phyloP scores from a whole-genome alignment of 1,284 basidiomycete genomes.

The Ceratobasidium sp. region DNA sequence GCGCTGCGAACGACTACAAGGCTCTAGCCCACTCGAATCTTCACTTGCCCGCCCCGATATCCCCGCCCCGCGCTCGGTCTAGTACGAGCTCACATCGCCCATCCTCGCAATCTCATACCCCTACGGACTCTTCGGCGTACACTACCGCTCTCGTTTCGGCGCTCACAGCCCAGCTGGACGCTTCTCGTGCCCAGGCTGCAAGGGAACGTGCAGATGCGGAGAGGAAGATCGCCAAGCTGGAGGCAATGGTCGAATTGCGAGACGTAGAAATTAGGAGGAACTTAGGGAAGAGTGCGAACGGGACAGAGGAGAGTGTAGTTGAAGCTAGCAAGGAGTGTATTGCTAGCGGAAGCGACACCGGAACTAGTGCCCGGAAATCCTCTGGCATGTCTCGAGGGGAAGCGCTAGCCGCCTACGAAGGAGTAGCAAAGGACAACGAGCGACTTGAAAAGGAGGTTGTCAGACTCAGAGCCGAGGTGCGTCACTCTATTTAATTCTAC shows the following conservation, averaged over 20 bases:
- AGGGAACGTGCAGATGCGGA: constrained; percentile 29
- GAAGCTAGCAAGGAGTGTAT: neutral
- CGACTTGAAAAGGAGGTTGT: constrained; percentile 33
- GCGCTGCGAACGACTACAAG: constrained; percentile 42
- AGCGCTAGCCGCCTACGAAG: constrained; percentile 26
- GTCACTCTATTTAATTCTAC: neutral
- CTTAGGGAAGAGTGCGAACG: constrained; percentile 19
- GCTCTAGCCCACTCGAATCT: constrained; percentile 38
- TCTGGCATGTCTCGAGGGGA: constrained; percentile 37
- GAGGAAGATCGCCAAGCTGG: constrained; percentile 21
- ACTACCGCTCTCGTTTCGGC: constrained; percentile 33
- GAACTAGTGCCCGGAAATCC: neutral
- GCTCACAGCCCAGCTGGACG: constrained; percentile 28
- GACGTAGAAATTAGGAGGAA: constrained; percentile 34
- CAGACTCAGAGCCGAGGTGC: constrained; percentile 24
- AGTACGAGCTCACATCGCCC: neutral
- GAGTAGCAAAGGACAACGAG: constrained; percentile 29
- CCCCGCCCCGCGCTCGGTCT: constrained; percentile 25
- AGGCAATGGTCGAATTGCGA: constrained; percentile 38
- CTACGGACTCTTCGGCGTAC: constrained; percentile 25
- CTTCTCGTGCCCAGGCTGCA: constrained; percentile 20
- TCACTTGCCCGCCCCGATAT: constrained; percentile 28
- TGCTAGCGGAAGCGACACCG: constrained; percentile 8
- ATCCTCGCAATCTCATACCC: neutral
- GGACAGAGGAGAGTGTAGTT: neutral